Evolutionary conservation across 176 grass and related monocot species (phyloP), one percentile per base, ranked within the genome.

Genomic region (Stipa capillata): DNA sequence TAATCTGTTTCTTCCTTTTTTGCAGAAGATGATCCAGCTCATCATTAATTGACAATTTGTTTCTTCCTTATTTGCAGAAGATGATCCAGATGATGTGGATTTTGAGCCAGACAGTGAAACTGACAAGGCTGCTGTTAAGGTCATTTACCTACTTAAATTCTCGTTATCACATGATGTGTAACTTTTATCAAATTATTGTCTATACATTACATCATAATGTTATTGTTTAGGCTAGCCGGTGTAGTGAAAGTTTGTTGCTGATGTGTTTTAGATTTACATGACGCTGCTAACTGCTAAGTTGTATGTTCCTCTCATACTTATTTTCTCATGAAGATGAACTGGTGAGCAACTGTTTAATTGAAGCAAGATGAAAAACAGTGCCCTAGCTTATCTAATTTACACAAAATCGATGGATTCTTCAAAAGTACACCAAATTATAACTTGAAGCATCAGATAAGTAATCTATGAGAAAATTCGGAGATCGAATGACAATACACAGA

Each of bases 11-110:
- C 4, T 71, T 32, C 44, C 84, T 45, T 72, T 13, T 78, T 73
- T 41, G 18, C 50, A 54, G 24, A 61, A 80, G 34, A 62, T 35
- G 14, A 52, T 63, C 76, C 50, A 54, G 37, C 42, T 77, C 17
- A 45, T 65, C 23, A 24, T 62, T 73, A 15, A 75, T 79, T 45
- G 42, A 42, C 28, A 29, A 55, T 76, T 79, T 75, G 10, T 76
- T 80, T 69, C 55, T 70, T 84, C 23, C 28, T 70, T 92, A 34
- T 83, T 74, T 91, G 36, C 79, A 99, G 96, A 93, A 77, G 96
- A 99, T 85, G 96, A 99, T 87, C 92, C 96, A 37, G 96, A 91
- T 69, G 96, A 99, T 64, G 88, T 76, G 90, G 96, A 99, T 87
- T 99, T 99, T 87, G 96, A 99, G 71, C 96, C 96, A 60, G 96